Evolutionary conservation across 441 rosid genomes (phyloP).

Genomic region (Manihot esculenta): DNA sequence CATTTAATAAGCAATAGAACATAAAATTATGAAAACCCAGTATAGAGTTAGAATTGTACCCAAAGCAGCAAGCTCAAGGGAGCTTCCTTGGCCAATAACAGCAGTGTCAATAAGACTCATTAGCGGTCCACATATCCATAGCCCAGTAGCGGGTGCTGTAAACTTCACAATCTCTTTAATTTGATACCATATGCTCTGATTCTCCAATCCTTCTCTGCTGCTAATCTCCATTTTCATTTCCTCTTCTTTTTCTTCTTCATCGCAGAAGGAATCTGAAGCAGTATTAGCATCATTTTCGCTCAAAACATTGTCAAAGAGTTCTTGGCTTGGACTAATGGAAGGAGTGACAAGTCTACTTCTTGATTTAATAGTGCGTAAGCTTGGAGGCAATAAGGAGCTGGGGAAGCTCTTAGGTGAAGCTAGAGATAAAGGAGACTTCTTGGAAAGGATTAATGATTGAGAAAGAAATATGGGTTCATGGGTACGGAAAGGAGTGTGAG

Average conservation of each 20-base stretch:
- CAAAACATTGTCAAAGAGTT: neutral
- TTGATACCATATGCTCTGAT: slow-evolving; percentile 30
- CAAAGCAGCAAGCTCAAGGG: slow-evolving; percentile 44
- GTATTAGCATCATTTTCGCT: slow-evolving; percentile 11
- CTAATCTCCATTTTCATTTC: slow-evolving; percentile 6
- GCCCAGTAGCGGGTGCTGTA: slow-evolving; percentile 30
- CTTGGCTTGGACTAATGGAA: slow-evolving; percentile 16
- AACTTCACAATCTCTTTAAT: slow-evolving; percentile 30
- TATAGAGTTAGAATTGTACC: slow-evolving; percentile 19
- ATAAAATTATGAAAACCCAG: neutral
- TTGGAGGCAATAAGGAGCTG: neutral
- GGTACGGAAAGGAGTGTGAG: neutral
- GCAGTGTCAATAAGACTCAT: slow-evolving; percentile 37
- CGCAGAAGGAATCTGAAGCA: slow-evolving; percentile 9
- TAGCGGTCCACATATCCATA: slow-evolving; percentile 33
- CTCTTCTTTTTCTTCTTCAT: slow-evolving; percentile 13
- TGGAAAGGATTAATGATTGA: neutral
- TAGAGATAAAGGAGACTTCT: slow-evolving; percentile 10
- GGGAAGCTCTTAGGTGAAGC: slow-evolving; percentile 1
- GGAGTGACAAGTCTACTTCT: slow-evolving; percentile 1
- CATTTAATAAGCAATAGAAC: slow-evolving; percentile 8
- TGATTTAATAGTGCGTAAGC: neutral
- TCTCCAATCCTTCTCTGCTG: slow-evolving; percentile 22
- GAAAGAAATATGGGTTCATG: slow-evolving; percentile 7
- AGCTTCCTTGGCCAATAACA: slow-evolving; percentile 39